These are phyloP conservation scores for Lagenaria siceraria DNA, from an alignment of 306 rosid genomes.

Conservation along the genomic window DNA sequence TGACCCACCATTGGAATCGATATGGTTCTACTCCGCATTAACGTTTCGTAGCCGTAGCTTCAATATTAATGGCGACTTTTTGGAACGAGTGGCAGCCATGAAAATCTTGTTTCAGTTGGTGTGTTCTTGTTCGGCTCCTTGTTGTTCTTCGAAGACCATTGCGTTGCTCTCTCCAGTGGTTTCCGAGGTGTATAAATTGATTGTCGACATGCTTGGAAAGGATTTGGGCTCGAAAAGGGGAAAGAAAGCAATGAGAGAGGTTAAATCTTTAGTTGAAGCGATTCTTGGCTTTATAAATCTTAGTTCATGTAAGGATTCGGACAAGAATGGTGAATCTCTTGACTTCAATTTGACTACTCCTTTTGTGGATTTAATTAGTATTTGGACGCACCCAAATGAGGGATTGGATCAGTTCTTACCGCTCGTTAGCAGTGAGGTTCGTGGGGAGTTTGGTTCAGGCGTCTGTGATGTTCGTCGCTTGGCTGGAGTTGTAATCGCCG, in stretches of 20 bases:
- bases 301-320: constrained; percentile 23
- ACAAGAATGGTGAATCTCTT: constrained; percentile 16
- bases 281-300: constrained; percentile 44
- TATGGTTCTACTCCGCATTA: constrained; percentile 54
- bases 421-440: constrained; percentile 36
- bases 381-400: constrained; percentile 39
- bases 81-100: constrained; percentile 33
- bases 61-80: constrained; percentile 31
- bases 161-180: constrained; percentile 57
- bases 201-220: constrained; percentile 26
- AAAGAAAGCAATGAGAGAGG: constrained; percentile 51
- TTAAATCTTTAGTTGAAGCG: constrained; percentile 34
- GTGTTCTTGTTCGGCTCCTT: constrained; percentile 39
- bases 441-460: constrained; percentile 21
- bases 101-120: constrained; percentile 38
- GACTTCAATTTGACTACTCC: constrained; percentile 15
- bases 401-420: constrained; percentile 44
- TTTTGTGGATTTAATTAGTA: constrained; percentile 29
- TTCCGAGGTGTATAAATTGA: constrained; percentile 21
- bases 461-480: constrained; percentile 35
- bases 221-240: constrained; percentile 39
- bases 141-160: constrained; percentile 34
- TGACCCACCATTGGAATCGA: constrained; percentile 58
- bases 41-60: constrained; percentile 20
- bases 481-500: constrained; percentile 51